phyloP scores from a whole-genome alignment of 2,329 filamentous ascomycete species.

The Fusarium sp. region DNA sequence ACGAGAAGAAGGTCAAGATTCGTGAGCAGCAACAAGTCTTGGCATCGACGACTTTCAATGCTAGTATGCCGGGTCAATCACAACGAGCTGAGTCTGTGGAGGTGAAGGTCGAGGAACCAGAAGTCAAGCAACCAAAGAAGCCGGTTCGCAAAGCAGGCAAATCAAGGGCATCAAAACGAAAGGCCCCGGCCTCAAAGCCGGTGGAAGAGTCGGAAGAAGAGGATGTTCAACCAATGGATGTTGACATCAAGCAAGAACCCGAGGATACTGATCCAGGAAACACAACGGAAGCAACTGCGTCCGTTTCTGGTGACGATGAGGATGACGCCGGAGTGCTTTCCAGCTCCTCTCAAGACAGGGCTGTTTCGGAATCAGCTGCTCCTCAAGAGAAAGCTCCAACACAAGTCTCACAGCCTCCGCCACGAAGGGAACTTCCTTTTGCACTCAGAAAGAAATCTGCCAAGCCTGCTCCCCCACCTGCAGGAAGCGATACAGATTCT shows the following conservation, averaged over 20 bases:
- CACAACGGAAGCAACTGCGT: conserved; percentile 55
- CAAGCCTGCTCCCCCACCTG: conserved; percentile 40
- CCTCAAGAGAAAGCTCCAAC: conserved; percentile 19
- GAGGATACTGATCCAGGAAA: conserved; percentile 56
- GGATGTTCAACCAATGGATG: conserved; percentile 62
- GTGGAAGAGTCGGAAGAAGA: conserved; percentile 57
- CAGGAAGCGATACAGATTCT: conserved; percentile 63
- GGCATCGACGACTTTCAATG: conserved; percentile 57
- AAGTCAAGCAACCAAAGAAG: conserved; percentile 40
- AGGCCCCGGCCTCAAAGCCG: conserved; percentile 54
- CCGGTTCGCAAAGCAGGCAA: conserved; percentile 43
- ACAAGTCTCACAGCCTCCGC: conserved; percentile 48
- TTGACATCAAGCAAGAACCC: conserved; percentile 54
- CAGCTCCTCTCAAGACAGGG: conserved; percentile 7
- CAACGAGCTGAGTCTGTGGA: conserved; percentile 40
- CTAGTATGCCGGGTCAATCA: conserved; percentile 46
- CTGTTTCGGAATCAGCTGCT: conserved; percentile 1
- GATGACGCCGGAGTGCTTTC: conserved; percentile 43
- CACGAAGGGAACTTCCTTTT: conserved; percentile 60
- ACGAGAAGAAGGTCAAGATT: conserved; percentile 85
- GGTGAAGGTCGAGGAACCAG: conserved; percentile 16
- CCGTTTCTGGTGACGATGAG: conserved; percentile 58
- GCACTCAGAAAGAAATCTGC: conserved; percentile 49
- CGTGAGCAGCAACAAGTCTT: conserved; percentile 77
- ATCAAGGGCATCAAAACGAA: conserved; percentile 64